These are phyloP conservation scores for Monascus ruber DNA, from an alignment of 2,329 filamentous ascomycete genomes.

Conservation along the genomic window DNA sequence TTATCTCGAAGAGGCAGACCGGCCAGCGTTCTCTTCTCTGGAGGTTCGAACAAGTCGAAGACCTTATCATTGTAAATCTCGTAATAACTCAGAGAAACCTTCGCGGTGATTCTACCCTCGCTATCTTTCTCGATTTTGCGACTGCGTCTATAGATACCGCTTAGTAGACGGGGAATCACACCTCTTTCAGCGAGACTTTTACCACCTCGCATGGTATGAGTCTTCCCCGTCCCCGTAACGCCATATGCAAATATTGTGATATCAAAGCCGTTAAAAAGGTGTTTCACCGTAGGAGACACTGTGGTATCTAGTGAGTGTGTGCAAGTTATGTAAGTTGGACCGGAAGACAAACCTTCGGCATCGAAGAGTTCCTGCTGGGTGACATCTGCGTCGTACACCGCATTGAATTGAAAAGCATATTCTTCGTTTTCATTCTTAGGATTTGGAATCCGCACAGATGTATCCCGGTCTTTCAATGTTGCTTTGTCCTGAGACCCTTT, in stretches of 20 bases:
- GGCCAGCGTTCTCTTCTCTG: slow-evolving; percentile 71
- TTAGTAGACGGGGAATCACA: slow-evolving; percentile 75
- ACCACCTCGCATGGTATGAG: slow-evolving; percentile 89
- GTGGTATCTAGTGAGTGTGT: slow-evolving; percentile 3
- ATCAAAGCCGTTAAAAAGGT: slow-evolving; percentile 74
- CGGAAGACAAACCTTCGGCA: slow-evolving; percentile 57
- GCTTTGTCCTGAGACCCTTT: slow-evolving; percentile 15
- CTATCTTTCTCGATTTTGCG: slow-evolving; percentile 78
- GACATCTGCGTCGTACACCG: slow-evolving; percentile 71
- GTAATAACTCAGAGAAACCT: slow-evolving; percentile 77
- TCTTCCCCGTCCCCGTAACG: slow-evolving; percentile 87
- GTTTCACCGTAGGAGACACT: slow-evolving; percentile 85
- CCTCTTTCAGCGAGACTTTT: slow-evolving; percentile 76
- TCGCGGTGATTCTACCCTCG: slow-evolving; percentile 55
- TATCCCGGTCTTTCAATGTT: slow-evolving; percentile 43
- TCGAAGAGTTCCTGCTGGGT: slow-evolving; percentile 83
- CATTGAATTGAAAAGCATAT: slow-evolving; percentile 90
- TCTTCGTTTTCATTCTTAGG: slow-evolving; percentile 86
- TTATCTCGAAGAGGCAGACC: slow-evolving; percentile 77
- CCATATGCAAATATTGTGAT: slow-evolving; percentile 88
- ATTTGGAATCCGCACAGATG: slow-evolving; percentile 77
- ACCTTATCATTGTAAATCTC: slow-evolving; percentile 97
- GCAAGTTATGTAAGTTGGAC: background rate
- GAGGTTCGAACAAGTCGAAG: slow-evolving; percentile 77
- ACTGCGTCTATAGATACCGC: slow-evolving; percentile 70